These are phyloP conservation scores for Claviceps pazoutovae DNA, from an alignment of 2,329 filamentous ascomycete genomes.

Conservation along the genomic window DNA sequence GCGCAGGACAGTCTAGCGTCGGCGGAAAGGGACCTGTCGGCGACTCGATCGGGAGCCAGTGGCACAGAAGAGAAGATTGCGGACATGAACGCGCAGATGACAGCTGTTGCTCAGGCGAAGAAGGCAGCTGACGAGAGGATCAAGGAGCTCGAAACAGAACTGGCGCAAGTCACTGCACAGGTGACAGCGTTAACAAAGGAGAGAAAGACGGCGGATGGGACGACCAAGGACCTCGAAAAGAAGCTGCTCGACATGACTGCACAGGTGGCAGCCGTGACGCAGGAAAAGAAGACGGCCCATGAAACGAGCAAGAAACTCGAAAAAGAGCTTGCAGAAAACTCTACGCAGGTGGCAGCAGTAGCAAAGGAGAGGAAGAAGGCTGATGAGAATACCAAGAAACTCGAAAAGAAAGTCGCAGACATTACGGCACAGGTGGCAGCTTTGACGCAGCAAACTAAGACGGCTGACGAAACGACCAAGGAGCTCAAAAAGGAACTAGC, in stretches of 20 bases:
- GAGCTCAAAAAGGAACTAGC: constrained; percentile 14
- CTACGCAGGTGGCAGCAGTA: constrained; percentile 14
- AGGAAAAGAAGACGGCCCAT: constrained; percentile 15
- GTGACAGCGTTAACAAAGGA: constrained; percentile 17
- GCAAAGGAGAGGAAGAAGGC: constrained; percentile 13
- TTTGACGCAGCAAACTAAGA: constrained; percentile 12
- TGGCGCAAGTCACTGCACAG: constrained; percentile 4
- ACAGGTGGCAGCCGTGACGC: constrained; percentile 16
- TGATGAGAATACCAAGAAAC: constrained; percentile 14
- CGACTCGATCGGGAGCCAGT: constrained; percentile 24
- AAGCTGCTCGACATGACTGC: constrained; percentile 19
- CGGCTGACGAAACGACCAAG: constrained; percentile 15
- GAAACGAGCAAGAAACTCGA: constrained; percentile 14
- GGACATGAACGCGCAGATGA: constrained; percentile 11
- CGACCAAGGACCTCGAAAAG: constrained; percentile 14
- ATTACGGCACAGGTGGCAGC: constrained; percentile 13
- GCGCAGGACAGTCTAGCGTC: constrained; percentile 10
- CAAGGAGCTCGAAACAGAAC: constrained; percentile 13
- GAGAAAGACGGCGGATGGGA: constrained; percentile 15
- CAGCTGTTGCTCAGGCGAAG: constrained; percentile 15
- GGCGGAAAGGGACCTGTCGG: constrained; percentile 18
- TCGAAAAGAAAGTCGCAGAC: constrained; percentile 16
- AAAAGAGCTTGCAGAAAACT: constrained; percentile 9
- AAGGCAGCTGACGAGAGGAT: constrained; percentile 15
- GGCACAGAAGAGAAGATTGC: constrained; percentile 21